Base-by-base conservation (phyloP, 768 basidiomycete genomes). In the Lactarius evosmus region DNA sequence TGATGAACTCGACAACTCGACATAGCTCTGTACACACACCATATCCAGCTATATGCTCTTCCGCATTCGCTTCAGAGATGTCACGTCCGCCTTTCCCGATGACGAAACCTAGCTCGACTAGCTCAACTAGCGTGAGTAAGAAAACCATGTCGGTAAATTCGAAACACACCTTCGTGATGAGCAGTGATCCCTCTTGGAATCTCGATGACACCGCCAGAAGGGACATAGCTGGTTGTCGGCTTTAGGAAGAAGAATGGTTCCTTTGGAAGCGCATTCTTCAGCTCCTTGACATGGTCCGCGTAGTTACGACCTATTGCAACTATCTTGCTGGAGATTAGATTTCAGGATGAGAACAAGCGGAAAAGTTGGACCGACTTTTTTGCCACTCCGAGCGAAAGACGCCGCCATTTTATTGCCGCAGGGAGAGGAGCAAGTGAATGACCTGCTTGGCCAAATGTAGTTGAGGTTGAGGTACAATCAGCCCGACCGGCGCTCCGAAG, bases 231-330 rank as follows among this genome's bases (percentile, higher is more conserved):
- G 14, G 89, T 86, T 5, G 97, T 98, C 8, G 96, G 97, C 76
- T 99, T 99, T 30, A 98, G 78, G 80, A 99, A 99, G 83, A 98
- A 95, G 81, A 99, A 98, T 0, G 97, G 97, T 72, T 98, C 95
- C 73, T 87, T 91, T 0, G 96, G 95, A 6, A 88, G 77, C 6
- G 89, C 78, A 73, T 98, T 98, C 71, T 87, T 88, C 38, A 98
- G 82, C 72, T 99, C 97, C 75, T 91, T 93, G 73, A 88, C 87
- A 69, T 97, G 95, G 36, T 91, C 91, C 6, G 83, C 85, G 74
- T 96, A 97, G 79, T 97, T 98, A 63, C 96, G 85, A 36, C 96
- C 96, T 63, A 98, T 98, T 38, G 94, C 95, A 38, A 98, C 88
- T 69, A 98, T 95, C 90, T 94, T 59, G 14, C 34, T 34, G 14